A percentile compares a stretch with the other conserved stretches of the same genome.
These are phyloP conservation scores for Phaseolus coccineus DNA, from an alignment of 331 rosid species.

Conservation along the genomic window DNA sequence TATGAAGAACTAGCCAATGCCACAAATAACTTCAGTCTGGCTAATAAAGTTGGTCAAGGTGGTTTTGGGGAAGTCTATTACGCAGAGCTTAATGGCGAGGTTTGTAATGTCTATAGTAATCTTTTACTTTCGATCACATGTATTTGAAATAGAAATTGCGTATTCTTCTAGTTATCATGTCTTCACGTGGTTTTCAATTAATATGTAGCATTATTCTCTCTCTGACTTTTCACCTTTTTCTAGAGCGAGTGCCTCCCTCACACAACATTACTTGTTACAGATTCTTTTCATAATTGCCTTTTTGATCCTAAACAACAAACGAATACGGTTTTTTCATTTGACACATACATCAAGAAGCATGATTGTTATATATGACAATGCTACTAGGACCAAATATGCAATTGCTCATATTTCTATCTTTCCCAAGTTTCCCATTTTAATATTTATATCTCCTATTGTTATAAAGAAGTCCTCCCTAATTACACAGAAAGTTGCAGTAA, in stretches of 20 bases:
- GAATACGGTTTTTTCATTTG: background rate
- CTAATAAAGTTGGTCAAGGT: conserved; percentile 85
- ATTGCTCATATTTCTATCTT: background rate
- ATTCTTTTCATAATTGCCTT: conserved; percentile 9
- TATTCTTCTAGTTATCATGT: background rate
- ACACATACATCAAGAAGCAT: background rate
- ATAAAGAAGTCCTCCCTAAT: conserved; percentile 21
- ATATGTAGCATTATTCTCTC: background rate
- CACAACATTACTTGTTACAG: background rate
- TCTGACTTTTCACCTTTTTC: background rate
- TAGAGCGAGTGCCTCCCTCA: background rate
- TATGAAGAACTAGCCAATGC: conserved; percentile 81
- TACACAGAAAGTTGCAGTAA: conserved; percentile 84
- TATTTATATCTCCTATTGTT: conserved; percentile 18
- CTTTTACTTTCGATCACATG: background rate
- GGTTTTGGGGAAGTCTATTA: conserved; percentile 88
- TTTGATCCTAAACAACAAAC: background rate
- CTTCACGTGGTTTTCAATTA: background rate
- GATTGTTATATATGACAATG: background rate
- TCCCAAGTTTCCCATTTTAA: conserved; percentile 5
- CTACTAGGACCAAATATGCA: conserved; percentile 23
- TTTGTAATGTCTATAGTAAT: conserved; percentile 46
- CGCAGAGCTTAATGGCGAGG: conserved; percentile 95
- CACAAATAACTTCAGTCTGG: conserved; percentile 73
- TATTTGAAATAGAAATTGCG: conserved; percentile 16